Conservation (phyloP, 352 stramenopile genomes). For the Pythium chondricola region DNA sequence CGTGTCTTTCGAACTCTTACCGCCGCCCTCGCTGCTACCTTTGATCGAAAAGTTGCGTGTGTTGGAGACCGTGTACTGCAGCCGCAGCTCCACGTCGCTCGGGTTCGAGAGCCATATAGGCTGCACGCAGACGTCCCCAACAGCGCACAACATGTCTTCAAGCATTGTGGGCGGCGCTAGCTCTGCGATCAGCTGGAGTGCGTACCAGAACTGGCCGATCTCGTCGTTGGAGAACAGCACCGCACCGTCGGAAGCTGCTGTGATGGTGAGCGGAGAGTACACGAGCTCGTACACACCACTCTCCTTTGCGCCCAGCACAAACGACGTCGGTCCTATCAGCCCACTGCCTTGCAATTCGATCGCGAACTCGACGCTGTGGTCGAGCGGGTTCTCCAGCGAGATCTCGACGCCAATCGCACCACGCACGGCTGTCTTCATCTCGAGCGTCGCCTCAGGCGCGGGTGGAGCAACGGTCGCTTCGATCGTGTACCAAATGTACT, state of each 20-base stretch:
- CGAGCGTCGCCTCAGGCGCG: conserved; percentile 70
- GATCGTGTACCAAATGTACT: conserved; percentile 93
- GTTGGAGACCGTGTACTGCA: conserved; percentile 73
- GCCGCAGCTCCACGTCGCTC: conserved; percentile 60
- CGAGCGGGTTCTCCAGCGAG: conserved; percentile 84
- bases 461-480: conserved; percentile 78
- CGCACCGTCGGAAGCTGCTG: conserved; percentile 35
- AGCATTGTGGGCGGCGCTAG: conserved; percentile 40
- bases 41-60: conserved; percentile 88
- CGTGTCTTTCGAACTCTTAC: not conserved
- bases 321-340: conserved; percentile 69
- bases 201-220: conserved; percentile 94
- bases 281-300: conserved; percentile 87
- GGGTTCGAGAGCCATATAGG: conserved; percentile 89
- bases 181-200: conserved; percentile 73
- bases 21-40: conserved; percentile 5
- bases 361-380: conserved; percentile 76
- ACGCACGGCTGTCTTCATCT: conserved; percentile 79
- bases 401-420: conserved; percentile 88
- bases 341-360: conserved; percentile 84
- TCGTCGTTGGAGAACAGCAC: conserved; percentile 87
- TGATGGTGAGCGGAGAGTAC: conserved; percentile 74
- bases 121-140: conserved; percentile 74
- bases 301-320: conserved; percentile 64
- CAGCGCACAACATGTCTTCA: conserved; percentile 72